phyloP scores from a whole-genome alignment of 2,329 filamentous ascomycete species.

The Penicillium glabrum region DNA sequence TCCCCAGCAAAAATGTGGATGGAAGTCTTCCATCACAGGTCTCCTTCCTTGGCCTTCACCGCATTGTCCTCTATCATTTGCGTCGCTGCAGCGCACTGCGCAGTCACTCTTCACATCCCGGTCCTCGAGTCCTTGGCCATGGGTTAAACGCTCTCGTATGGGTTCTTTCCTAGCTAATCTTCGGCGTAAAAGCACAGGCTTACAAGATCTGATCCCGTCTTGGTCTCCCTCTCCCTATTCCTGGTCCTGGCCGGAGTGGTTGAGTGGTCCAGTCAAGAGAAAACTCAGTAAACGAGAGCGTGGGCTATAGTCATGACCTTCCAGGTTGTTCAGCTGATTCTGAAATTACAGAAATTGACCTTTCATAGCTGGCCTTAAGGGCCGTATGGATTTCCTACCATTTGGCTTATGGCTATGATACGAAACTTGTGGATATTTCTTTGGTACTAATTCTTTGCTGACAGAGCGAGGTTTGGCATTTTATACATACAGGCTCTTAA shows the following conservation, averaged over 20 bases:
- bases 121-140: constrained; percentile 16
- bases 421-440: background rate
- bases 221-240: background rate
- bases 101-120: constrained; percentile 12
- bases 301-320: constrained; percentile 20
- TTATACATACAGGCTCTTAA: background rate
- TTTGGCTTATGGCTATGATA: background rate
- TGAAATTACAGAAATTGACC: background rate
- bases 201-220: constrained; percentile 8
- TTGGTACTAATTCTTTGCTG: background rate
- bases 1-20: constrained; percentile 11
- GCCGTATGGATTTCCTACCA: background rate
- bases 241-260: constrained; percentile 7
- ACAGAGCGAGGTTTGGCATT: background rate
- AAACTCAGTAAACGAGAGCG: constrained; percentile 11
- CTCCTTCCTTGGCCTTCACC: constrained; percentile 3
- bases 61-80: constrained; percentile 10
- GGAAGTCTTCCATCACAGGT: constrained; percentile 9
- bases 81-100: constrained; percentile 17
- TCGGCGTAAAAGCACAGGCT: background rate
- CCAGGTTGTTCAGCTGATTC: background rate
- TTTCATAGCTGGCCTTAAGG: background rate
- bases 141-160: constrained; percentile 9
- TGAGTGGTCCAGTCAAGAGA: background rate
- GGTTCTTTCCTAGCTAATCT: constrained; percentile 5